phyloP scores from a whole-genome alignment of 768 basidiomycete genomes.

The Infundibulicybe gibba region DNA sequence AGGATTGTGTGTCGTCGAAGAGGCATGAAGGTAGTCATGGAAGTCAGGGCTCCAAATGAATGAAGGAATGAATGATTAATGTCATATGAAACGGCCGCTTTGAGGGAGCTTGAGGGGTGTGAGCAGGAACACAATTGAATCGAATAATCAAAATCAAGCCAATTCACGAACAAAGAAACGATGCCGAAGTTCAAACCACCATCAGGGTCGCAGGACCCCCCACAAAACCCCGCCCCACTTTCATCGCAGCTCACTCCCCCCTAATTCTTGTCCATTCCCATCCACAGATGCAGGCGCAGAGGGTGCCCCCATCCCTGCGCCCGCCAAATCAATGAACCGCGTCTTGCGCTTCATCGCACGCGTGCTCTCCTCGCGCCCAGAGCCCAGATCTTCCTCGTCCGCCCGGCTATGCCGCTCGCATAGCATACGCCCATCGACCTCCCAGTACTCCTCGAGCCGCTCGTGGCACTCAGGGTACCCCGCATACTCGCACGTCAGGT shows the following conservation, averaged over 20 bases:
- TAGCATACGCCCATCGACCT: constrained; percentile 79
- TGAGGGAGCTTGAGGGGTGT: too few species aligned
- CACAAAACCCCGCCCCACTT: neutral
- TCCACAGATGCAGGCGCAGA: too few species aligned
- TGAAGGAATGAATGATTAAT: too few species aligned
- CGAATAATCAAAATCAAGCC: too few species aligned
- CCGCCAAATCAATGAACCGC: constrained; percentile 72
- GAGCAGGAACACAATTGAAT: too few species aligned
- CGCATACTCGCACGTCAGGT: constrained; percentile 78
- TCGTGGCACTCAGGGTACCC: constrained; percentile 45
- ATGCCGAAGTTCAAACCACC: neutral
- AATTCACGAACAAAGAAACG: too few species aligned
- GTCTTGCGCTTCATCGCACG: constrained; percentile 77
- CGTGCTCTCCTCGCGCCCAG: constrained; percentile 26
- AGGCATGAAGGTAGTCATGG: too few species aligned
- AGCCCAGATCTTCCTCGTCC: constrained; percentile 11
- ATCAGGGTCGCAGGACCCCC: neutral
- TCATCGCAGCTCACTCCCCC: constrained; percentile 6
- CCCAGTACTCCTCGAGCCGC: constrained; percentile 82
- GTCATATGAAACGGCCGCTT: too few species aligned
- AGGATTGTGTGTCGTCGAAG: too few species aligned
- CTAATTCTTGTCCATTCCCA: constrained; percentile 1
- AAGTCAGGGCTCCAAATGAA: too few species aligned
- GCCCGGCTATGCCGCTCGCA: constrained; percentile 76
- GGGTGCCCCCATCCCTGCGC: constrained; percentile 9